Evolutionary conservation across 257 asterid genomes (phyloP).

Genomic region (Salvia splendens): DNA sequence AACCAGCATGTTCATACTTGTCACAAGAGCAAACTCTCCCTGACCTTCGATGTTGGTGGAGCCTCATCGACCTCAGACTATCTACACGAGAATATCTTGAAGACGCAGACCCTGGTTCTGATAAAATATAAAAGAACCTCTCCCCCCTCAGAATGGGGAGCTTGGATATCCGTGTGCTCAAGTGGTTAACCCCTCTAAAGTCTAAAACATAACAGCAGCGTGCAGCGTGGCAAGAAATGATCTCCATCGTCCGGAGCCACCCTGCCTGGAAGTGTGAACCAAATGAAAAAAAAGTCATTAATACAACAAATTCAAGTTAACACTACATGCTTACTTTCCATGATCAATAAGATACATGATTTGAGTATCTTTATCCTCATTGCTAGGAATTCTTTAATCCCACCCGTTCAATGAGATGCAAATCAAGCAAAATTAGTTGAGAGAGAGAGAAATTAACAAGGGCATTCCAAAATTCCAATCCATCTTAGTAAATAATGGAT

Average conservation of each 20-base stretch:
- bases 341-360: no score
- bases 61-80: slow-evolving; percentile 38
- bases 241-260: slow-evolving; percentile 52
- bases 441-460: no score
- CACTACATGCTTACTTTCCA: no score
- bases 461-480: no score
- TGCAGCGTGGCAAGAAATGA: slow-evolving; percentile 48
- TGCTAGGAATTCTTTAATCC: no score
- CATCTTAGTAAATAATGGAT: no score
- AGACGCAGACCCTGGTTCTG: slow-evolving; percentile 29
- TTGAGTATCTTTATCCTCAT: no score
- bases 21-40: slow-evolving; percentile 35
- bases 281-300: slow-evolving; percentile 25
- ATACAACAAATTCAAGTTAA: background rate
- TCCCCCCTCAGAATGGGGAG: slow-evolving; percentile 34
- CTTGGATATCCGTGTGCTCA: slow-evolving; percentile 31
- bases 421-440: no score
- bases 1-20: slow-evolving; percentile 34
- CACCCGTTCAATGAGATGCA: no score
- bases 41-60: slow-evolving; percentile 17
- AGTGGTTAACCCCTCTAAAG: slow-evolving; percentile 40
- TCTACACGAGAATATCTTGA: slow-evolving; percentile 33
- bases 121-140: slow-evolving; percentile 29
- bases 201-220: slow-evolving; percentile 34
- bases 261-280: slow-evolving; percentile 45